A percentile compares a stretch with the other conserved stretches of the same genome.
Conservation (phyloP, 306 rosid species). For the Benincasa hispida region DNA sequence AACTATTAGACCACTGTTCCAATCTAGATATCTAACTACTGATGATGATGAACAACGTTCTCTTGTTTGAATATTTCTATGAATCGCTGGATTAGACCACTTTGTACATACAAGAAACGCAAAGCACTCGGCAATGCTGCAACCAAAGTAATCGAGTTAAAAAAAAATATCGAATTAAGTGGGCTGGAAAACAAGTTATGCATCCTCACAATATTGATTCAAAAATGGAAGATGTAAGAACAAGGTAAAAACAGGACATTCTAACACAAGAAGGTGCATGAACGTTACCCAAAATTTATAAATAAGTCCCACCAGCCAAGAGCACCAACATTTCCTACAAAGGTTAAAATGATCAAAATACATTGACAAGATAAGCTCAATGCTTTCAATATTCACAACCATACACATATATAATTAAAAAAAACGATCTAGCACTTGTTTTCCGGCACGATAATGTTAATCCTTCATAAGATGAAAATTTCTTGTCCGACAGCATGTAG, state of each 20-base stretch:
- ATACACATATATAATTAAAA: neutral
- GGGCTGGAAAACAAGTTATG: neutral
- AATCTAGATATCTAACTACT: slow-evolving; percentile 70
- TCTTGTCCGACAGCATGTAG: neutral
- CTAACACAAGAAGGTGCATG: slow-evolving; percentile 8
- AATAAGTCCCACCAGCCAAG: slow-evolving; percentile 99
- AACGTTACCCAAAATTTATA: slow-evolving; percentile 77
- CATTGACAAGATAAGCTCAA: neutral
- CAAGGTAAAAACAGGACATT: slow-evolving; percentile 8
- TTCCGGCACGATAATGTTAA: neutral
- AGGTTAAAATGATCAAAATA: neutral
- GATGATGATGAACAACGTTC: slow-evolving; percentile 74
- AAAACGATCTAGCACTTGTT: neutral
- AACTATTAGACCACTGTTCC: slow-evolving; percentile 66
- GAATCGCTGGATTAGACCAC: slow-evolving; percentile 97
- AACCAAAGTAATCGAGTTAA: slow-evolving; percentile 3
- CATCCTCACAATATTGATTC: neutral
- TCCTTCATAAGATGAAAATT: neutral
- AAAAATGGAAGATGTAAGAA: slow-evolving; percentile 16
- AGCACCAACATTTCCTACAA: slow-evolving; percentile 76
- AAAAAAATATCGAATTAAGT: neutral
- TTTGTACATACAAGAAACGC: slow-evolving; percentile 97
- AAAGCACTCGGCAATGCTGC: slow-evolving; percentile 94
- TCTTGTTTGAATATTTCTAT: slow-evolving; percentile 48
- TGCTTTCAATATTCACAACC: neutral